Evolutionary conservation across 352 stramenopile species (phyloP), one percentile per base, ranked within the genome.

Genomic region (Pythium insidiosum): DNA sequence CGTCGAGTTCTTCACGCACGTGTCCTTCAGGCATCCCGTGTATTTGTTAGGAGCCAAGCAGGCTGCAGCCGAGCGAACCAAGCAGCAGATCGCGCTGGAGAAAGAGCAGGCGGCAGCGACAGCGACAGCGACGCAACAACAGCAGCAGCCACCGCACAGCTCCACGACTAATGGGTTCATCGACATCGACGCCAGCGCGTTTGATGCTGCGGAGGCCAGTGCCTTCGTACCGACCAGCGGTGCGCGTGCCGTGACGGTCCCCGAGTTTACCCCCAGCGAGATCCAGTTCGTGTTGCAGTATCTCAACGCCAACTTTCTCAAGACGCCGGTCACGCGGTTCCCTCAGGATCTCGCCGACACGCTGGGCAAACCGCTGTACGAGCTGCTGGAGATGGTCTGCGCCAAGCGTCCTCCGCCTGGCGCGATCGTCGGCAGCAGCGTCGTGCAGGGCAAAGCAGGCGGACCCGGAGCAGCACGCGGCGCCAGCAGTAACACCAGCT

Each of bases 321-420:
- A 68, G 1, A 74, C 56, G 5, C 73, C 79, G 0, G 63, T 96
- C 7, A 46, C 52, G 9, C 56, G 58, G 5, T 94, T 97, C 37
- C 87, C 87, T 0, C 46, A 79, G 1, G 83, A 94, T 26, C 68
- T 97, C 33, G 50, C 91, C 2, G 64, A 94, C 24, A 59, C 45
- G 10, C 60, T 70, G 24, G 91, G 88, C 3, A 85, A 86, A 25
- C 79, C 79, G 0, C 33, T 92, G 23, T 92, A 88, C 36, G 93
- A 98, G 25, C 57, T 95, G 22, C 66, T 98, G 4, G 89, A 97
- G 25, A 80, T 87, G 53, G 66, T 98, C 15, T 90, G 84, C 24
- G 69, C 81, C 0, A 96, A 94, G 52, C 88, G 89, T 11, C 65
- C 95, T 15, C 75, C 81, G 0, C 0, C 43, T 6, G 50, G 50